Conservation (phyloP, 371 early-diverging fungal species). For the Basidiobolus meristosporus region DNA sequence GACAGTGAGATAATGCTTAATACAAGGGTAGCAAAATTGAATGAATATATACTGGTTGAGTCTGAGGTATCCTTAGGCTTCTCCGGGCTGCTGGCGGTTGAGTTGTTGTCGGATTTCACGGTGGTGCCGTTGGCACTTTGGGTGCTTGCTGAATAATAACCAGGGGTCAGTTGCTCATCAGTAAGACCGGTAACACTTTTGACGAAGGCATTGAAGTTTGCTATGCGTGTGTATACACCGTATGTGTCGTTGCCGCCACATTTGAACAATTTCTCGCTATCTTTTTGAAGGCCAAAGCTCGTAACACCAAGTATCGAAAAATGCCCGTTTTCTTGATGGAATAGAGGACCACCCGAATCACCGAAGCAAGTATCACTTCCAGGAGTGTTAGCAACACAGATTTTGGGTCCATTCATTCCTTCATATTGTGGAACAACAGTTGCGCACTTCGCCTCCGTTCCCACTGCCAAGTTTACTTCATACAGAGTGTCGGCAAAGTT, state of each 20-base stretch:
- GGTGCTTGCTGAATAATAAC: too few species aligned
- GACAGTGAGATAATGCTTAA: too few species aligned
- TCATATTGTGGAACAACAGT: background rate
- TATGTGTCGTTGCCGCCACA: background rate
- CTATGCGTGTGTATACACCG: background rate
- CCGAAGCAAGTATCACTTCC: background rate
- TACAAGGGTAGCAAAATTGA: too few species aligned
- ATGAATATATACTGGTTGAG: too few species aligned
- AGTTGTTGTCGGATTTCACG: too few species aligned
- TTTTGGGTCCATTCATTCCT: background rate
- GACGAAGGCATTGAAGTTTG: too few species aligned
- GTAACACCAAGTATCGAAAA: background rate
- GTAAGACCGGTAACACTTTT: too few species aligned
- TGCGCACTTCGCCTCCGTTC: background rate
- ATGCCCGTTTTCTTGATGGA: background rate
- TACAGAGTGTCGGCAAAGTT: background rate
- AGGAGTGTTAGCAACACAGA: background rate
- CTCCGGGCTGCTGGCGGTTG: too few species aligned
- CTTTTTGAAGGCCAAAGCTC: background rate
- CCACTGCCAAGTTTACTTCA: background rate
- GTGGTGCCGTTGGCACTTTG: too few species aligned
- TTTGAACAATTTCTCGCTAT: background rate
- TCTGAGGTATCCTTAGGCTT: too few species aligned
- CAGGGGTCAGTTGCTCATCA: too few species aligned
- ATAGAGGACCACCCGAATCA: background rate